Conservation (phyloP, 179 eudicot genomes). For the Gypsophila paniculata region DNA sequence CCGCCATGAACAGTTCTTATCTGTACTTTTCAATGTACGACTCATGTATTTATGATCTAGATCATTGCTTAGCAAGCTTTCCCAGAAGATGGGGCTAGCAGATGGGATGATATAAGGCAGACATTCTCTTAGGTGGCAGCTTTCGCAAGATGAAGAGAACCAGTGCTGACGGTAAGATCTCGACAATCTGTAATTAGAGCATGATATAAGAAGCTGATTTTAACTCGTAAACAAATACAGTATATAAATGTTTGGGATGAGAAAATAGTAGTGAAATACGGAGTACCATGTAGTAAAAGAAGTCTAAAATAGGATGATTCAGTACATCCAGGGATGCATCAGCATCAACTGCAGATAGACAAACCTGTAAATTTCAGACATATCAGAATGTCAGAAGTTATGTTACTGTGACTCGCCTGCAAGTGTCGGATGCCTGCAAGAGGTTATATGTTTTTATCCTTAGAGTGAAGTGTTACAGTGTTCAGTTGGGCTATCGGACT, state of each 20-base stretch:
- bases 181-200: conserved; percentile 58
- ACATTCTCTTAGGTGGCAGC: conserved; percentile 77
- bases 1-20: too few species aligned
- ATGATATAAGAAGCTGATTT: neutral
- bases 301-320: conserved; percentile 78
- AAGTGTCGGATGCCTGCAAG: too few species aligned
- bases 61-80: too few species aligned
- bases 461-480: too few species aligned
- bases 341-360: conserved; percentile 62
- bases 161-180: conserved; percentile 93
- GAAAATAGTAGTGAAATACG: neutral
- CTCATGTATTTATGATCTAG: too few species aligned
- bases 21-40: too few species aligned
- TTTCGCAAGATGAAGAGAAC: conserved; percentile 82
- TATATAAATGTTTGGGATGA: neutral
- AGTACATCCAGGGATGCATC: conserved; percentile 78
- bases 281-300: conserved; percentile 82
- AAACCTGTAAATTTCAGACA: conserved; percentile 43
- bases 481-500: too few species aligned
- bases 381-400: neutral
- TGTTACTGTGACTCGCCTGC: too few species aligned
- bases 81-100: conserved; percentile 43
- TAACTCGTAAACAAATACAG: neutral
- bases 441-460: too few species aligned
- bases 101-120: conserved; percentile 81